Evolutionary conservation across 2,329 filamentous ascomycete species (phyloP), one percentile per base, ranked within the genome.

Genomic region (Bimuria novae-zelandiae): DNA sequence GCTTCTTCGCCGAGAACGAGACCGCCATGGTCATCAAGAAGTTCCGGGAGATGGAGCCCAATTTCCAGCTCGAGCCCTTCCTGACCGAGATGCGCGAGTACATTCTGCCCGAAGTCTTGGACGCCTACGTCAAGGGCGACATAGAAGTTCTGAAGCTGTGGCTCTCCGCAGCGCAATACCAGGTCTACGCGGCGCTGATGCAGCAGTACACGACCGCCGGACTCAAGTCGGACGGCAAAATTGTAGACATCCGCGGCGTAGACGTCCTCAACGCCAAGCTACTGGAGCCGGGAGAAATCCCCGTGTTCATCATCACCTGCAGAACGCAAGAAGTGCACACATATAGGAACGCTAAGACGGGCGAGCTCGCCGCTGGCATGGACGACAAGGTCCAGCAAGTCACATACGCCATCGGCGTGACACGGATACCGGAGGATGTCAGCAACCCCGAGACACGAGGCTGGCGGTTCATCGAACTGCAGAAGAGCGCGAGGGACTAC

Each of bases 1-100:
- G 94, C 23, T 99, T 97, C 79, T 99, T 99, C 63, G 94, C 94
- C 57, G 94, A 99, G 76, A 99, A 97, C 74, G 94, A 99, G 79
- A 97, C 92, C 0, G 94, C 94, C 25, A 89, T 88, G 83, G 94
- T 99, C 30, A 96, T 97, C 79, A 97, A 97, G 80, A 96, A 93
- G 75, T 96, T 99, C 82, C 88, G 93, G 41, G 85, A 92, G 65
- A 97, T 97, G 85, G 94, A 99, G 65, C 93, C 94, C 4, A 84
- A 82, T 61, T 99, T 99, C 82, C 91, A 97, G 72, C 84, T 96
- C 63, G 94, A 99, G 75, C 89, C 92, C 0, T 99, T 97, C 80
- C 78, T 97, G 46, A 89, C 90, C 61, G 94, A 99, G 68, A 89
- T 99, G 77, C 89, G 94, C 73, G 93, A 97, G 77, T 99, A 97